phyloP scores from a whole-genome alignment of 2,329 filamentous ascomycete species.

The Diaporthe vaccinii region DNA sequence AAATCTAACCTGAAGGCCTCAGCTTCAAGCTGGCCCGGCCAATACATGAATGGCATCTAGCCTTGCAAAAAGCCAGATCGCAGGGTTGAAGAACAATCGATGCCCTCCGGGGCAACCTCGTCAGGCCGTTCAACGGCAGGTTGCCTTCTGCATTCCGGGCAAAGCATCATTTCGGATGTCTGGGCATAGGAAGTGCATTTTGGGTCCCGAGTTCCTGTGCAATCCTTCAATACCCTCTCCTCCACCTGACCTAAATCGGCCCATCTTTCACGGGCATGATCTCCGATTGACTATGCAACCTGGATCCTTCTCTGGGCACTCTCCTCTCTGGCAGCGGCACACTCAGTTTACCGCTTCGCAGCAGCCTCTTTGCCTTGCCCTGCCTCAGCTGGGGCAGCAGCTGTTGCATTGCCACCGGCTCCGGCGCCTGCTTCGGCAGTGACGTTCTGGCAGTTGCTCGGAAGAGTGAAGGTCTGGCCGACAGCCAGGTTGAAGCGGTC shows the following conservation, averaged over 20 bases:
- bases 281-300: not conserved
- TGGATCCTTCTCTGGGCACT: not conserved
- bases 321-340: not conserved
- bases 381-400: not conserved
- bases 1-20: not conserved
- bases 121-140: constrained; percentile 17
- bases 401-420: constrained; percentile 8
- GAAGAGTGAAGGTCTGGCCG: constrained; percentile 33
- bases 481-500: constrained; percentile 19
- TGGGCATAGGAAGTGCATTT: not conserved
- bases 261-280: not conserved
- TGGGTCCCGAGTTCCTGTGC: not conserved
- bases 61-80: not conserved
- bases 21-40: constrained; percentile 10
- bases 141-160: not conserved
- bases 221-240: not conserved
- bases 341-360: not conserved
- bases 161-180: not conserved
- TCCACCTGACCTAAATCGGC: not conserved
- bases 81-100: not conserved
- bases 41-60: constrained; percentile 15
- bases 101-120: not conserved
- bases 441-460: constrained; percentile 34
- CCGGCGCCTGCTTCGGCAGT: not conserved
- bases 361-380: constrained; percentile 7